phyloP scores from a whole-genome alignment of 495 filamentous ascomycete species.

The Penicillium canariense region DNA sequence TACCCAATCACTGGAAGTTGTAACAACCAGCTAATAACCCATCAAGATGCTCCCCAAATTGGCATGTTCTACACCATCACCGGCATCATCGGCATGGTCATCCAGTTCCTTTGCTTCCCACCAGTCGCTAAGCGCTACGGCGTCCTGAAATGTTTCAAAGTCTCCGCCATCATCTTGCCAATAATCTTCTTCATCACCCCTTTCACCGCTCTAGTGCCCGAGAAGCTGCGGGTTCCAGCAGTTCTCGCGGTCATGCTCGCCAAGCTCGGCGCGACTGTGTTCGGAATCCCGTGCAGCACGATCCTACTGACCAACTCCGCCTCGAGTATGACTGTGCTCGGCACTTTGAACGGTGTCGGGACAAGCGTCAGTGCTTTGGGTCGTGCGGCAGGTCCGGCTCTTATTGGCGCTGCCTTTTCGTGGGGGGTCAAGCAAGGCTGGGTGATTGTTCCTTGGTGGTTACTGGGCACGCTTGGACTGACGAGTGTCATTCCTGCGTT shows the following conservation, averaged over 20 bases:
- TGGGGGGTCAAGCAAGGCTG: constrained; percentile 69
- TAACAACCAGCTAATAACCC: background rate
- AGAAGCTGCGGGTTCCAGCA: constrained; percentile 36
- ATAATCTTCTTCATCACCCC: constrained; percentile 71
- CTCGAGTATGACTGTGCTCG: constrained; percentile 67
- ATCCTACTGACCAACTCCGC: constrained; percentile 90
- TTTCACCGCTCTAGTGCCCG: constrained; percentile 63
- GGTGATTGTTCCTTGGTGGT: constrained; percentile 78
- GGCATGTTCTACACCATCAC: constrained; percentile 76
- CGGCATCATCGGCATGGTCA: constrained; percentile 65
- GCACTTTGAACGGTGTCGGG: constrained; percentile 86
- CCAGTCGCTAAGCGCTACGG: constrained; percentile 64
- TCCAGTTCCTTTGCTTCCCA: constrained; percentile 81
- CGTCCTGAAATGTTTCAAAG: constrained; percentile 65
- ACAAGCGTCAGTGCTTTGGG: constrained; percentile 77
- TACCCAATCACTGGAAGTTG: background rate
- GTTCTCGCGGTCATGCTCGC: constrained; percentile 51
- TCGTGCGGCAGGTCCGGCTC: constrained; percentile 70
- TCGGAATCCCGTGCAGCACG: constrained; percentile 84
- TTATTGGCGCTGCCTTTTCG: constrained; percentile 63
- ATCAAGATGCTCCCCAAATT: constrained; percentile 59
- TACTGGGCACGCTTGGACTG: constrained; percentile 56
- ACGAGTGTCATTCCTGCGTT: constrained; percentile 65
- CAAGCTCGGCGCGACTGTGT: constrained; percentile 69
- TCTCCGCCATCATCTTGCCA: constrained; percentile 60